These are phyloP conservation scores for Helianthus tuberosus DNA, from an alignment of 129 eudicot species.

Conservation along the genomic window DNA sequence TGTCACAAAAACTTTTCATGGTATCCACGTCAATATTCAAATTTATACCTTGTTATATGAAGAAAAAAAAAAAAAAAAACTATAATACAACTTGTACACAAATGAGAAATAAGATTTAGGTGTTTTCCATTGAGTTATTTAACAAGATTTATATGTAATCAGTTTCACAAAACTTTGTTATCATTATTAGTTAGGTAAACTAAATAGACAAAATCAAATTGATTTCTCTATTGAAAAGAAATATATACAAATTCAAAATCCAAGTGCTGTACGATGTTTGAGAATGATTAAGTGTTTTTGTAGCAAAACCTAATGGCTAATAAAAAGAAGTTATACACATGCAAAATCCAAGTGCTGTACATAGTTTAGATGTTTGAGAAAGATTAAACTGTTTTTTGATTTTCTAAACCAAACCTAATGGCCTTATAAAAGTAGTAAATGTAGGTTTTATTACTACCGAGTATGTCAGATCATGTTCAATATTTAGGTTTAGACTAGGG, in stretches of 20 bases:
- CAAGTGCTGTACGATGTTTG: background rate
- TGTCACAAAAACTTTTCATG: slow-evolving; percentile 8
- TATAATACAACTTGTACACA: background rate
- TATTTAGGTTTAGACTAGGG: too few species aligned
- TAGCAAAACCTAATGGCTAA: background rate
- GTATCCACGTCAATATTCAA: background rate
- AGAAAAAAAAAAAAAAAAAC: background rate
- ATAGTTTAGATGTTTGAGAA: background rate
- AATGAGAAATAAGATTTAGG: too few species aligned
- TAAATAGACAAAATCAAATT: background rate
- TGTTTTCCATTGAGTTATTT: too few species aligned
- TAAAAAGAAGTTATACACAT: background rate
- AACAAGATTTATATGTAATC: background rate
- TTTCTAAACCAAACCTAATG: too few species aligned
- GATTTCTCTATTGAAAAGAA: background rate
- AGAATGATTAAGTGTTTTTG: background rate
- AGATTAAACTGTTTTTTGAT: too few species aligned
- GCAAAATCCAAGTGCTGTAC: background rate
- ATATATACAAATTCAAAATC: background rate
- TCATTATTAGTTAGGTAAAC: background rate
- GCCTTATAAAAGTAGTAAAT: too few species aligned
- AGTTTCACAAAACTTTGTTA: background rate
- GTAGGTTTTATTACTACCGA: too few species aligned
- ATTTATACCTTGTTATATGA: background rate
- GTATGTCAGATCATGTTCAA: too few species aligned